Evolutionary conservation across 2,329 filamentous ascomycete genomes (phyloP).

Genomic region (Dactylonectria macrodidyma): DNA sequence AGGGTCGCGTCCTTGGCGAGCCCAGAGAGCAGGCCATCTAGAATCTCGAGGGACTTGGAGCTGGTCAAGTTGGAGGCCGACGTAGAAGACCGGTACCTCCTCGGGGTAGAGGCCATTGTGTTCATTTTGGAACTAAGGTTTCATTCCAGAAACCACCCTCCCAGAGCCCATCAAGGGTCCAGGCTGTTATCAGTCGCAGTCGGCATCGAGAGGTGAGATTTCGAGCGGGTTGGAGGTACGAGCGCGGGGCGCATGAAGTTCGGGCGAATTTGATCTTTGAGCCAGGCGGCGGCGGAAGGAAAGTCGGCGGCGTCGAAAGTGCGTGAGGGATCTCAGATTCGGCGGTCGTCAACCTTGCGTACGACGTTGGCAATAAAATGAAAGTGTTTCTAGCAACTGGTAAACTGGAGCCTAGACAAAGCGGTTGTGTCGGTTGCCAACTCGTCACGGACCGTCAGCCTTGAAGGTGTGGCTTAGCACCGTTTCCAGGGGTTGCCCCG

Average conservation of each 20-base stretch:
- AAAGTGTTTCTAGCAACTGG: conserved; percentile 42
- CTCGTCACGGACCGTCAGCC: conserved; percentile 49
- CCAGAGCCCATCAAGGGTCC: conserved; percentile 57
- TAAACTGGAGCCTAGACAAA: conserved; percentile 48
- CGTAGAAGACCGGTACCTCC: conserved; percentile 76
- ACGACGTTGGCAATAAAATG: conserved; percentile 29
- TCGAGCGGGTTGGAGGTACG: conserved; percentile 45
- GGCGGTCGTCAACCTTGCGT: conserved; percentile 2
- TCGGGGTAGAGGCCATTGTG: conserved; percentile 67
- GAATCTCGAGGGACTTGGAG: conserved; percentile 73
- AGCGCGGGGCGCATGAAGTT: conserved; percentile 50
- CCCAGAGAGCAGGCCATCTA: conserved; percentile 68
- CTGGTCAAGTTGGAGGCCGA: conserved; percentile 70
- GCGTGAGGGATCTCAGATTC: conserved; percentile 2
- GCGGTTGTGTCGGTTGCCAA: conserved; percentile 41
- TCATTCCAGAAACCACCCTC: conserved; percentile 49
- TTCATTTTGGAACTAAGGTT: conserved; percentile 35
- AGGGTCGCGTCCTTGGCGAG: conserved; percentile 55
- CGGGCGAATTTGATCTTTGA: conserved; percentile 13
- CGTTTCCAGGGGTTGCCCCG: conserved; percentile 41
- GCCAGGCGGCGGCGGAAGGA: conserved; percentile 1
- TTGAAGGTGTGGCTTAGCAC: conserved; percentile 50
- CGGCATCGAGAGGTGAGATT: conserved; percentile 53
- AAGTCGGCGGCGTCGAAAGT: conserved; percentile 4
- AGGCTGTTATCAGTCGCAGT: conserved; percentile 50